Base-by-base conservation (phyloP, 768 basidiomycete genomes). In the Lyophyllum decastes region DNA sequence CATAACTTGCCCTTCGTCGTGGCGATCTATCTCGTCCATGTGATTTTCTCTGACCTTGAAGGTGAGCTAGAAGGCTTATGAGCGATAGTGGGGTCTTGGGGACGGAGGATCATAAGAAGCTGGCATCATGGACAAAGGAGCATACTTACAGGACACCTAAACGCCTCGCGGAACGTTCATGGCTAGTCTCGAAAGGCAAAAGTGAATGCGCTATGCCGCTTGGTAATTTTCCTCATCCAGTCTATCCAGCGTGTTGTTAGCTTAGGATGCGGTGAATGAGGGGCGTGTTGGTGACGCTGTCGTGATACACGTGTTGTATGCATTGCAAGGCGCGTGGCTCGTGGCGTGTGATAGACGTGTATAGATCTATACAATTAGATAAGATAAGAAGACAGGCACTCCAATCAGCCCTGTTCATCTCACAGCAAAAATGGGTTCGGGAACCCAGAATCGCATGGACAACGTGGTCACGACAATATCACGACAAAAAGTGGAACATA, bases 141-240 rank as follows among this genome's bases (percentile, higher is more conserved):
- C 4, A 26, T 48, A 45, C 24, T 49, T 48, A 49, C 51, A 50
- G 26, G 33, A 43, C 58, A 47, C 27, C 38, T 59, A 38, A 27
- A 40, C 6, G 57, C 61, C 64, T 65, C 57, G 40, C 30, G 59
- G 44, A 54, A 26, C 22, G 44, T 35, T 61, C 64, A 55, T 62
- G 61, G 52, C 24, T 30, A 30, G 24, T 19, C 25, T 50, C 27
- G 45, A 49, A 55, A 51, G 49, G 26, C 26, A 27, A 52, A 53
- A 54, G 24, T 16, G 21, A 52, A 43, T 40, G 44, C n/a, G 27
- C 12, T 45, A n/a, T 26, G 45, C 49, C 45, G 19, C 52, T 19
- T 43, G n/a, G 22, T 27, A 24, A 38, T 27, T 41, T 25, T 46
- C 26, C 24, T 44, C 46, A 27, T 55, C 22, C 12, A 54, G 34